Evolutionary conservation across 768 basidiomycete genomes (phyloP).

Genomic region (Russula sp.): DNA sequence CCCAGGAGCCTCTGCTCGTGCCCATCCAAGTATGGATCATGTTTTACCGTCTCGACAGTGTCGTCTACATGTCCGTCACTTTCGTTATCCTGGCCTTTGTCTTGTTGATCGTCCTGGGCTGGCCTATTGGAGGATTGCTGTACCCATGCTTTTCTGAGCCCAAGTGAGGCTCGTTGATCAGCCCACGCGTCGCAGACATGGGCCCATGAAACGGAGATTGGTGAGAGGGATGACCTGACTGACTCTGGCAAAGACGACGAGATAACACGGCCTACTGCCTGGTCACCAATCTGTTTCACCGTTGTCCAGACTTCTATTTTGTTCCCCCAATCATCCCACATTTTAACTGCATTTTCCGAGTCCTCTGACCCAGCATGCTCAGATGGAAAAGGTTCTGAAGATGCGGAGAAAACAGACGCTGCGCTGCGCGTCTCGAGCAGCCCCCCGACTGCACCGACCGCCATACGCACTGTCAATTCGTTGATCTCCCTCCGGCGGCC

Average conservation of each 20-base stretch:
- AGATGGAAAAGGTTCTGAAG: neutral
- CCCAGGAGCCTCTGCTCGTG: conserved; percentile 76
- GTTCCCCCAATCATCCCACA: conserved; percentile 64
- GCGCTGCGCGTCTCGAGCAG: conserved; percentile 38
- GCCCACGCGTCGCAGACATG: conserved; percentile 28
- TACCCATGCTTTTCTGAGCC: conserved; percentile 57
- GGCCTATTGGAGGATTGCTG: conserved; percentile 54
- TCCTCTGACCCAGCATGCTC: conserved; percentile 19
- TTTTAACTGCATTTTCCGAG: conserved; percentile 26
- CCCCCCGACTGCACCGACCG: conserved; percentile 68
- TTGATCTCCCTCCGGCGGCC: conserved; percentile 67
- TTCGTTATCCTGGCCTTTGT: conserved; percentile 24
- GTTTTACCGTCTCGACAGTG: conserved; percentile 68
- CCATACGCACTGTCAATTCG: conserved; percentile 79
- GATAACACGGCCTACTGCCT: conserved; percentile 62
- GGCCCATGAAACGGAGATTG: conserved; percentile 57
- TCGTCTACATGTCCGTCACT: conserved; percentile 43
- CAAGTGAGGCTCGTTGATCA: conserved; percentile 14
- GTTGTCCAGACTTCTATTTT: conserved; percentile 60
- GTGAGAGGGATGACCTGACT: conserved; percentile 32
- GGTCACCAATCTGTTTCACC: conserved; percentile 68
- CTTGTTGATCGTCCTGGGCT: conserved; percentile 33
- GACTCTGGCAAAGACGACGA: conserved; percentile 26
- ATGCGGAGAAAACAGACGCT: conserved; percentile 16
- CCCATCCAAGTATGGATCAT: conserved; percentile 65